These are phyloP conservation scores for Bolboschoenus planiculmis DNA, from an alignment of 176 grass and related monocot genomes.

Conservation along the genomic window DNA sequence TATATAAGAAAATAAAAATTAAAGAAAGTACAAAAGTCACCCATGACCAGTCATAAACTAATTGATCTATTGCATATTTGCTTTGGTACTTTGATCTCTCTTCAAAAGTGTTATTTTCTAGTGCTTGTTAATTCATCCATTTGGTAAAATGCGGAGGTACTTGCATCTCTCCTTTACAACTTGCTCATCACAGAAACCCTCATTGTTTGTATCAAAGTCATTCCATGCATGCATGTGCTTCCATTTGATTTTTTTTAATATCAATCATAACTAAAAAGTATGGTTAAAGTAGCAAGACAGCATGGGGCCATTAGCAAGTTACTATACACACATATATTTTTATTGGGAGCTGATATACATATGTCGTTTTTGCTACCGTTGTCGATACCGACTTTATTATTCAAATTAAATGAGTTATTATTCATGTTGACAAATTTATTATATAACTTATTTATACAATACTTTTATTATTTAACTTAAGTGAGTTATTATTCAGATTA, in stretches of 20 bases:
- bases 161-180: neutral
- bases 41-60: neutral
- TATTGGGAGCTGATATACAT: too few species aligned
- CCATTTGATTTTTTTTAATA: neutral
- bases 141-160: neutral
- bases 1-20: neutral
- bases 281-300: neutral
- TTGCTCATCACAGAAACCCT: neutral
- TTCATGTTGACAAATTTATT: too few species aligned
- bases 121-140: neutral
- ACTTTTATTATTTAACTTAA: too few species aligned
- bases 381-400: too few species aligned
- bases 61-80: neutral
- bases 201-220: neutral
- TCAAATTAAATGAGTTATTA: too few species aligned
- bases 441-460: too few species aligned
- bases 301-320: neutral
- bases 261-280: neutral
- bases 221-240: constrained; percentile 2
- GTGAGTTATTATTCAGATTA: too few species aligned
- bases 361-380: too few species aligned
- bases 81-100: neutral
- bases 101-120: neutral
- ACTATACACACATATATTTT: neutral
- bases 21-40: too few species aligned